Evolutionary conservation across 345 rosid species (phyloP).

Genomic region (Gossypium thurberi): DNA sequence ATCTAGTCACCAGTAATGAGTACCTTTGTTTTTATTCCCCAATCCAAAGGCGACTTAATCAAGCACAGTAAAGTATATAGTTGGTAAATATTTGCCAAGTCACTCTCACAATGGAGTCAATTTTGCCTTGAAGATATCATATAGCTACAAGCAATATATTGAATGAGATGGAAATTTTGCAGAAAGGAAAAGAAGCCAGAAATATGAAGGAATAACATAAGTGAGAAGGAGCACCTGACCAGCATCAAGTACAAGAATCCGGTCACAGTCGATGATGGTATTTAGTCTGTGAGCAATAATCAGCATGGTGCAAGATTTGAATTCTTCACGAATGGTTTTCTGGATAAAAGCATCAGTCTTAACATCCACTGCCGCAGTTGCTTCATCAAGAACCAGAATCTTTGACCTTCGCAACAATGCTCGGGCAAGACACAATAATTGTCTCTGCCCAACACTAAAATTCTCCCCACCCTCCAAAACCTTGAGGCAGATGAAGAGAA

Average conservation of each 20-base stretch:
- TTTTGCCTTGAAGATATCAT: neutral
- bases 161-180: neutral
- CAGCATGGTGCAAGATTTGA: slow-evolving; percentile 81
- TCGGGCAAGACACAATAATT: slow-evolving; percentile 81
- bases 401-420: slow-evolving; percentile 79
- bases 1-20: neutral
- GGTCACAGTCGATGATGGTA: slow-evolving; percentile 74
- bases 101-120: neutral
- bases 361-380: slow-evolving; percentile 94
- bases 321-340: slow-evolving; percentile 84
- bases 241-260: slow-evolving; percentile 76
- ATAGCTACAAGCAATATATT: neutral
- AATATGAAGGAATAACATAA: neutral
- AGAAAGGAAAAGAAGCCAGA: neutral
- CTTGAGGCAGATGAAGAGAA: slow-evolving; percentile 22
- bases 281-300: slow-evolving; percentile 85
- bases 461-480: slow-evolving; percentile 89
- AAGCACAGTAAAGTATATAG: neutral
- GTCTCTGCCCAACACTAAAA: slow-evolving; percentile 96
- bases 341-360: slow-evolving; percentile 86
- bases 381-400: slow-evolving; percentile 94
- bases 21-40: neutral
- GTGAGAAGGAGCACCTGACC: slow-evolving; percentile 51
- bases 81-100: neutral
- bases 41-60: neutral